A percentile compares a stretch with the other conserved stretches of the same genome.
phyloP scores from a whole-genome alignment of 2,329 filamentous ascomycete species.

The Trichoderma atrobrunneum region DNA sequence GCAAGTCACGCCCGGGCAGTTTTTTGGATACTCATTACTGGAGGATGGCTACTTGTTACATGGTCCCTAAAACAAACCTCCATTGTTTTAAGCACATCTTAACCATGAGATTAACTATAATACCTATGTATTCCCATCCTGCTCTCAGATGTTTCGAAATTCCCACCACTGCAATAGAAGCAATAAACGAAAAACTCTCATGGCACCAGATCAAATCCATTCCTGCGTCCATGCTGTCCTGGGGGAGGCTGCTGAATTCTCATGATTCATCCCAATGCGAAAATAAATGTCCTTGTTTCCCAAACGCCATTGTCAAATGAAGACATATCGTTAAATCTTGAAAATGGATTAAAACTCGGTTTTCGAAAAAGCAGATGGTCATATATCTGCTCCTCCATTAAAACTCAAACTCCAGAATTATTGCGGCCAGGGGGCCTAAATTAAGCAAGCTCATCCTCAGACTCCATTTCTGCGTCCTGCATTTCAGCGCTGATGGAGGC shows the following conservation, averaged over 20 bases:
- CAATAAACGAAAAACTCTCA: not conserved
- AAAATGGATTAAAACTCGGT: not conserved
- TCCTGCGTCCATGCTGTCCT: not conserved
- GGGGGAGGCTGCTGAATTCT: not conserved
- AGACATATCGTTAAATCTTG: not conserved
- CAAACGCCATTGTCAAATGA: not conserved
- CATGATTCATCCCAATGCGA: not conserved
- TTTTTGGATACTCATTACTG: no score
- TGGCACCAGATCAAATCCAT: not conserved
- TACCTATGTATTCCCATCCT: not conserved
- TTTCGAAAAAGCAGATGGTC: not conserved
- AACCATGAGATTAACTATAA: not conserved
- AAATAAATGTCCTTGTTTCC: not conserved
- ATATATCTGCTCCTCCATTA: not conserved
- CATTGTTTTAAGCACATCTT: no score
- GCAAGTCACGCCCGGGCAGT: no score
- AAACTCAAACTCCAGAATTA: not conserved
- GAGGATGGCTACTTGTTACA: no score
- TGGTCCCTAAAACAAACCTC: not conserved
- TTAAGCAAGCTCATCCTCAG: constrained; percentile 19
- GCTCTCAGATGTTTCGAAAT: not conserved
- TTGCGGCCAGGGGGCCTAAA: not conserved
- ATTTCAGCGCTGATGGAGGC: constrained; percentile 20
- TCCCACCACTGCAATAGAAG: not conserved
- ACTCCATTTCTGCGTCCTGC: not conserved